phyloP scores from a whole-genome alignment of 148 eudicot genomes.

The Limonium bicolor region DNA sequence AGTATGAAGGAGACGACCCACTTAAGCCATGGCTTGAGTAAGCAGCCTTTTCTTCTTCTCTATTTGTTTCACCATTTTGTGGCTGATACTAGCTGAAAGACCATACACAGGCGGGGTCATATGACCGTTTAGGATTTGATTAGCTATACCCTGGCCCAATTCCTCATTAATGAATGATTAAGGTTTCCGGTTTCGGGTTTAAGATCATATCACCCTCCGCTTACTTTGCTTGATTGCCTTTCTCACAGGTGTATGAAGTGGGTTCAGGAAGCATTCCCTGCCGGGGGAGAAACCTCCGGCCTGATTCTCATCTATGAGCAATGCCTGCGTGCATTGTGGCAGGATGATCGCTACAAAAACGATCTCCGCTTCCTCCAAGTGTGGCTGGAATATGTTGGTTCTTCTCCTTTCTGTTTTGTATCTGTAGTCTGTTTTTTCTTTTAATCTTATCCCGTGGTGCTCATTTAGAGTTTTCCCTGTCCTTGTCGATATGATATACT shows the following conservation, averaged over 20 bases:
- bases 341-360: slow-evolving; percentile 56
- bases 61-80: neutral
- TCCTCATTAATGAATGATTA: too few species aligned
- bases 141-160: too few species aligned
- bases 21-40: slow-evolving; percentile 87
- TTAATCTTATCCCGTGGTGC: neutral
- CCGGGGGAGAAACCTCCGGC: slow-evolving; percentile 84
- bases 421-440: too few species aligned
- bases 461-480: neutral
- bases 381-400: slow-evolving; percentile 86
- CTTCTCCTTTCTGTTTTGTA: too few species aligned
- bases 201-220: neutral
- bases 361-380: slow-evolving; percentile 82
- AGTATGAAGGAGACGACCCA: slow-evolving; percentile 81
- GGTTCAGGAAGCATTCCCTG: slow-evolving; percentile 92
- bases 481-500: neutral
- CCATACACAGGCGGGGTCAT: neutral
- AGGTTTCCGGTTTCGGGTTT: neutral
- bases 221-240: neutral
- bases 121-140: too few species aligned
- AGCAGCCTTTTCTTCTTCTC: slow-evolving; percentile 8
- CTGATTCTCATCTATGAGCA: slow-evolving; percentile 68
- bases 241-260: slow-evolving; percentile 82
- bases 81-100: neutral
- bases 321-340: slow-evolving; percentile 92